Evolutionary conservation across 768 basidiomycete genomes (phyloP), one percentile per base, ranked within the genome.

Genomic region (Gyrodon lividus): DNA sequence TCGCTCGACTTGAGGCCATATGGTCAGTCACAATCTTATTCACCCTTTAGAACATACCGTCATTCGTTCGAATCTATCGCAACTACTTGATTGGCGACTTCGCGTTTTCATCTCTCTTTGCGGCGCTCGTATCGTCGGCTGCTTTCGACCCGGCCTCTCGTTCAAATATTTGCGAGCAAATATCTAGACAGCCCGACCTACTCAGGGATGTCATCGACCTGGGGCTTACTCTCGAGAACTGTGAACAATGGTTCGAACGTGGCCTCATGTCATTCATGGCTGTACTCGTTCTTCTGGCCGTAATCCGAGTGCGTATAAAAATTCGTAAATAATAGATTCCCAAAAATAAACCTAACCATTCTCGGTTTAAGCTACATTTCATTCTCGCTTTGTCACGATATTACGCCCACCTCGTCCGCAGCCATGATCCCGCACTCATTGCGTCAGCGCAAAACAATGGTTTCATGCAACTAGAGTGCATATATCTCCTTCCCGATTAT

Each of bases 81-180:
- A 88, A 89, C 72, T 90, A 85, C 57, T 82, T 87, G 50, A 82
- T 89, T 56, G 89, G 85, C 46, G 88, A 91, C 70, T 83, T 91
- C 62, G 77, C 78, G 4, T 86, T 88, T 69, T 81, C 81, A 66
- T 75, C 82, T 6, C 72, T 87, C 48, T 77, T 79, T 37, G 78
- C 85, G 10, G 62, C 77, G 14, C 48, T 83, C 30, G 77, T 78
- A 45, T 79, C 80, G 6, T 86, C 85, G 62, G 77, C 75, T 7
- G 77, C 83, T 2, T 84, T 85, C 65, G 77, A 75, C 47, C 64
- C 73, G 37, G 72, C 77, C 14, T 72, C 81, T 26, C 80, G 86
- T 28, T 74, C 83, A 1, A 76, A 74, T 16, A 68, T 88, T 2
- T 92, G 89, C 70, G 88, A 90, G 58, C 84, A 87, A 59, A 71